Base-by-base conservation (phyloP, 2,329 filamentous ascomycete genomes). In the Sarocladium oryzae region DNA sequence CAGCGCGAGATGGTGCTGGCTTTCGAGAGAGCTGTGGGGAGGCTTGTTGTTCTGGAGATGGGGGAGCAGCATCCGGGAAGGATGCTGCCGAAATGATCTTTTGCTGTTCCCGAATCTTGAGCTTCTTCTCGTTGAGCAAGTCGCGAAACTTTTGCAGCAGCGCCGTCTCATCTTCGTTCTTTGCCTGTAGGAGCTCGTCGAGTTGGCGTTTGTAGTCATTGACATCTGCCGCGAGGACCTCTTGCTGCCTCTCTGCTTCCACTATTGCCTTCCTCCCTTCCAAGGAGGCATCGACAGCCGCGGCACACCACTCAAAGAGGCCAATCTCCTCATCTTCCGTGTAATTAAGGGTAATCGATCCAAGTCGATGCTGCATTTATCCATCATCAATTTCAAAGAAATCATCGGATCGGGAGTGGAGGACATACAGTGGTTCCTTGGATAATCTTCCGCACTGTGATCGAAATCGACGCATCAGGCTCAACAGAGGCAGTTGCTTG, bases 121-220 rank as follows among this genome's bases (percentile, higher is more conserved):
- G 71, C 66, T 91, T 91, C 70, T 92, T 92, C 63, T 86, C 81
- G 58, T 91, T 91, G 1, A 91, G 69, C 2, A 92, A 70, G 51
- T 79, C 73, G 51, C 80, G 77, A 58, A 89, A 89, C 62, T 88
- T 89, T 54, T 79, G 77, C 1, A 91, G 67, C 52, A 91, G 68
- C 16, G 76, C 75, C 1, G 75, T 74, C 65, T 91, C 86, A 55
- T 88, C 78, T 16, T 80, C 77, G 43, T 79, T 73, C 62, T 90
- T 90, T 13, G 81, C 74, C 51, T 73, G 72, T 43, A 84, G 73
- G 15, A 91, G 75, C 58, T 88, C 83, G 3, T 85, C 77, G 1
- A 90, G 69, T 60, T 86, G 83, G 3, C 68, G 68, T 57, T 78
- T 77, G 26, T 91, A 74, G 58, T 79, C 77, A 3, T 70, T 66